Base-by-base conservation (phyloP, 2,329 filamentous ascomycete genomes). In the Exophiala oligosperma region DNA sequence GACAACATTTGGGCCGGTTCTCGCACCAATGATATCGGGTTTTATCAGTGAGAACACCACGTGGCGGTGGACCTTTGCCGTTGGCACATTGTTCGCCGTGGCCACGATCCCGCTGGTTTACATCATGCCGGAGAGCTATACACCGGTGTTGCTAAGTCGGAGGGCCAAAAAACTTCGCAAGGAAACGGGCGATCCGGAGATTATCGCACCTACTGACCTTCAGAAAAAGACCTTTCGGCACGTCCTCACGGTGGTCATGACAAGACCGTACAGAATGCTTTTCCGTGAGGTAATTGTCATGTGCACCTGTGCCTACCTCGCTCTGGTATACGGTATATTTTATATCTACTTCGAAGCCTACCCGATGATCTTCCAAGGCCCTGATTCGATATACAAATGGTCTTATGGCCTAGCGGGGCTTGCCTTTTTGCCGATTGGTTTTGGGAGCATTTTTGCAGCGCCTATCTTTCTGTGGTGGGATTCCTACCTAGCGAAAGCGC, bases 311-410 rank as follows among this genome's bases (percentile, higher is more conserved):
- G 69, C 84, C 68, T 92, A 91, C 71, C 77, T 92, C 9, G 85
- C 89, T 35, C 77, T 92, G 28, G 81, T 85, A 35, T 92, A 91
- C 68, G 81, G 78, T 2, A 80, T 87, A 59, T 83, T 87, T 61
- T 87, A 85, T 77, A 89, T 92, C 74, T 91, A 85, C 68, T 91
- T 93, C 66, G 85, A 91, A 70, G 87, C 88, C 2, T 92, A 87
- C 70, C 86, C 86, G 1, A 79, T 87, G 59, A 88, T 91, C 62
- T 92, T 90, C 71, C 76, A 81, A 57, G 67, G 70, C 3, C 51
- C 63, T 2, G 54, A 63, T 47, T 71, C 67, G 5, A 67, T 74
- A 2, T 74, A 74, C 54, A 67, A 68, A 26, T 73, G 73, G 68
- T 72, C 68, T 52, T 61, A 71, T 9, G 72, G 72, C 11, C 56